Conservation (phyloP, 495 filamentous ascomycete species). For the Poronia punctata region DNA sequence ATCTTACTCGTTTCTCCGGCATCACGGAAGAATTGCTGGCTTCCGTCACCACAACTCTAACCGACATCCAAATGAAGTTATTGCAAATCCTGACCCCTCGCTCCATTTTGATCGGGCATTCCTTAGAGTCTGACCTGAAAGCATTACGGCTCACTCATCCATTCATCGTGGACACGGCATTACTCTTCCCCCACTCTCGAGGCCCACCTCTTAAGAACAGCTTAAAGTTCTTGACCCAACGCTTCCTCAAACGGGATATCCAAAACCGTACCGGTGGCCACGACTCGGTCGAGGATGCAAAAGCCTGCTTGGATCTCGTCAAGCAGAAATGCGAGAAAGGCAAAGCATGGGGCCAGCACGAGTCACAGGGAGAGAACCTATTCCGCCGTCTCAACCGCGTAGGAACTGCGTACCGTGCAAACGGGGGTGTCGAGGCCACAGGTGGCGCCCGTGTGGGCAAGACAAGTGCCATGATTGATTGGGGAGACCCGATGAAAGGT, state of each 20-base stretch:
- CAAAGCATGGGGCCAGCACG: conserved; percentile 69
- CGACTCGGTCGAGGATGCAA: conserved; percentile 86
- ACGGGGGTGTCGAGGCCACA: conserved; percentile 41
- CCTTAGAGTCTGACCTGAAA: conserved; percentile 79
- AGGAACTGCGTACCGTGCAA: conserved; percentile 42
- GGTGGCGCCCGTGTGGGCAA: conserved; percentile 48
- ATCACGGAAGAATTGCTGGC: conserved; percentile 80
- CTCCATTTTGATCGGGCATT: conserved; percentile 84
- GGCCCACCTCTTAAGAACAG: conserved; percentile 54
- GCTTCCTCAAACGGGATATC: conserved; percentile 75
- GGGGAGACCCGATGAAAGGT: conserved; percentile 71
- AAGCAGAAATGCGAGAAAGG: conserved; percentile 95
- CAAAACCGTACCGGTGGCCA: conserved; percentile 65
- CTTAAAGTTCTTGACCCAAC: conserved; percentile 76
- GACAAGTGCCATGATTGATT: conserved; percentile 79
- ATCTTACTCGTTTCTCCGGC: conserved; percentile 82
- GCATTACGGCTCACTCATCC: conserved; percentile 84
- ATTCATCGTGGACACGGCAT: conserved; percentile 81
- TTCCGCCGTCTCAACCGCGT: conserved; percentile 72
- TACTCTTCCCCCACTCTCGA: conserved; percentile 63
- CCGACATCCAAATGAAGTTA: conserved; percentile 75
- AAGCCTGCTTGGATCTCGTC: conserved; percentile 82
- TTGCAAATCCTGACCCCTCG: conserved; percentile 63
- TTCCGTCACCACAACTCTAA: conserved; percentile 72
- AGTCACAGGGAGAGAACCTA: conserved; percentile 70